These are phyloP conservation scores for Clathrus columnatus DNA, from an alignment of 768 basidiomycete species.

Conservation along the genomic window DNA sequence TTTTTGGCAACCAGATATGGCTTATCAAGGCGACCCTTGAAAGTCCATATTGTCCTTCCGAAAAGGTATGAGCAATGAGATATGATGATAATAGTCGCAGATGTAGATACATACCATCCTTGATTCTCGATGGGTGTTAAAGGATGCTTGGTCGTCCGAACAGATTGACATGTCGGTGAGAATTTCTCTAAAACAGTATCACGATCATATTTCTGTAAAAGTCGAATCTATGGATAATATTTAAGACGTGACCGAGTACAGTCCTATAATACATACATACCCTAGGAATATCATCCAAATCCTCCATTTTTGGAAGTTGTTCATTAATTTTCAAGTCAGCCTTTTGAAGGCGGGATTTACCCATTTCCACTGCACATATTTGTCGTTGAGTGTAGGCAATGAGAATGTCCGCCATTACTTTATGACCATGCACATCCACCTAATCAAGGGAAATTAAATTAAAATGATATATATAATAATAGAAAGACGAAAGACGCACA, in stretches of 20 bases:
- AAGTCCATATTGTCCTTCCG: conserved; percentile 5
- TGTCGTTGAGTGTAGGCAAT: conserved; percentile 10
- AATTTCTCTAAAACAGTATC: neutral
- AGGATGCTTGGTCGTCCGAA: conserved; percentile 10
- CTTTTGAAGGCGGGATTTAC: neutral
- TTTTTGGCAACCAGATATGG: conserved; percentile 7
- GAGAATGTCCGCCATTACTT: conserved; percentile 8
- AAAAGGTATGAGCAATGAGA: neutral
- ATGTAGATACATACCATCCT: conserved; percentile 11
- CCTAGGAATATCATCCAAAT: conserved; percentile 5
- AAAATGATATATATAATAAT: neutral
- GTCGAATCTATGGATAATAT: neutral
- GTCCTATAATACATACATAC: conserved; percentile 1
- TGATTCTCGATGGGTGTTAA: conserved; percentile 5
- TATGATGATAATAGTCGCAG: no score
- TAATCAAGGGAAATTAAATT: neutral
- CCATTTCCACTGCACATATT: conserved; percentile 7
- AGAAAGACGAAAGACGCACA: neutral
- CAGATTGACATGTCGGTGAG: conserved; percentile 7
- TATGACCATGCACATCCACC: conserved; percentile 7
- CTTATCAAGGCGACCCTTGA: conserved; percentile 2
- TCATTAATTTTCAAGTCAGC: neutral
- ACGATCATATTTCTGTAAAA: conserved; percentile 10
- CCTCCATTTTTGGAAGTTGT: neutral
- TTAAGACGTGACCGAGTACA: neutral